phyloP scores from a whole-genome alignment of 2,329 filamentous ascomycete genomes.

The Paracamarosporium sp. region DNA sequence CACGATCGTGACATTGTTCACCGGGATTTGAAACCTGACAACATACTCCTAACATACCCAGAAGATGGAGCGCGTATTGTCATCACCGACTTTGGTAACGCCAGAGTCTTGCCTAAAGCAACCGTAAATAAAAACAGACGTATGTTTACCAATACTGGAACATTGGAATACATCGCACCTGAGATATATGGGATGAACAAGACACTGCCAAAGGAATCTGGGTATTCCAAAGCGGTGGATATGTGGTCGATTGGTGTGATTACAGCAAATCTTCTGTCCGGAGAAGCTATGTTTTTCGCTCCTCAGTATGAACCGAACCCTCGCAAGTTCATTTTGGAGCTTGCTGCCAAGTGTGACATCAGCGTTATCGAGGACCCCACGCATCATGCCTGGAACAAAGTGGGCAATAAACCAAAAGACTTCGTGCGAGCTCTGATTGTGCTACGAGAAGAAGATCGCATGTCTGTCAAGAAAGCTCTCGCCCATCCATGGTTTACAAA shows the following conservation, averaged over 20 bases:
- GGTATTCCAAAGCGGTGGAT: constrained; percentile 66
- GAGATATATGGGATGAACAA: constrained; percentile 46
- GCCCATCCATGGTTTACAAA: constrained; percentile 64
- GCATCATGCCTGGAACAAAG: constrained; percentile 50
- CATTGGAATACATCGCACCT: constrained; percentile 64
- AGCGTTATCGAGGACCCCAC: constrained; percentile 48
- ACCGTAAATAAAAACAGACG: constrained; percentile 33
- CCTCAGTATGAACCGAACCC: constrained; percentile 32
- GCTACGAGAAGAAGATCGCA: constrained; percentile 56
- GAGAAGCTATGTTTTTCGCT: constrained; percentile 55
- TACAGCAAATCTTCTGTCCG: constrained; percentile 59
- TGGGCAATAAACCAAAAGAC: constrained; percentile 55
- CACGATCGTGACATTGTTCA: constrained; percentile 64
- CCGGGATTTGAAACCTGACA: constrained; percentile 69
- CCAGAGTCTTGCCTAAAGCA: constrained; percentile 48
- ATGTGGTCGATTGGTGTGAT: constrained; percentile 69
- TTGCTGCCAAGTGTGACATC: constrained; percentile 52
- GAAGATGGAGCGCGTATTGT: constrained; percentile 60
- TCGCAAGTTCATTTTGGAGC: constrained; percentile 33
- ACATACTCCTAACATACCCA: constrained; percentile 65
- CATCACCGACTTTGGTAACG: constrained; percentile 67
- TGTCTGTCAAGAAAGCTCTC: constrained; percentile 62
- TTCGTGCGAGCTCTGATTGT: constrained; percentile 62
- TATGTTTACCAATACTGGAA: constrained; percentile 64
- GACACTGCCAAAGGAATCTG: constrained; percentile 33